phyloP scores from a whole-genome alignment of 2,329 filamentous ascomycete species.

The Fusarium armeniacum region DNA sequence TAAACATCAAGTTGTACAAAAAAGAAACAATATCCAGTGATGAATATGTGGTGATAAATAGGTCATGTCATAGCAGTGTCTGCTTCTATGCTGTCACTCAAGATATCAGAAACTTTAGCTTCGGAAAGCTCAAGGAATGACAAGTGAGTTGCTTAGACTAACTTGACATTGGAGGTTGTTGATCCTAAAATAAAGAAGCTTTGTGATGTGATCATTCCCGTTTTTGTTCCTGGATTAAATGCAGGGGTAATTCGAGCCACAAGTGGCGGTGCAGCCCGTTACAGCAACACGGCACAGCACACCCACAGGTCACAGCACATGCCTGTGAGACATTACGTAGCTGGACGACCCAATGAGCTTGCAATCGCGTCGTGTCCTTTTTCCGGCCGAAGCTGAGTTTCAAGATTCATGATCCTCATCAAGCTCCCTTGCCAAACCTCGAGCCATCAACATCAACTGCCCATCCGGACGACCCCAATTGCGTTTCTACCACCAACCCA shows the following conservation, averaged over 20 bases:
- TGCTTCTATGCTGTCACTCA: not conserved
- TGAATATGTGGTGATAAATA: not conserved
- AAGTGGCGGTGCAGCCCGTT: conserved; percentile 12
- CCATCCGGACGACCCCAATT: conserved; percentile 38
- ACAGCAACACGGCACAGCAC: conserved; percentile 11
- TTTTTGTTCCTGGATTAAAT: conserved; percentile 1
- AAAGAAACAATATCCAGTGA: not conserved
- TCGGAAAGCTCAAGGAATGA: not conserved
- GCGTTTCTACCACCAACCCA: conserved; percentile 17
- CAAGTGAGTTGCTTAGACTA: not conserved
- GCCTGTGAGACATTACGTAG: conserved; percentile 38
- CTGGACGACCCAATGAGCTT: conserved; percentile 50
- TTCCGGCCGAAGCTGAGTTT: conserved; percentile 44
- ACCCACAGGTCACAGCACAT: conserved; percentile 8
- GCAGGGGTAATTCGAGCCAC: not conserved
- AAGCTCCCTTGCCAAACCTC: conserved; percentile 45
- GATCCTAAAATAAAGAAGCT: not conserved
- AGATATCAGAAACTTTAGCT: not conserved
- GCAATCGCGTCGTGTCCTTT: conserved; percentile 54
- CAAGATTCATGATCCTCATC: conserved; percentile 46
- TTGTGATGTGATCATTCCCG: not conserved
- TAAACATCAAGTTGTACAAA: not conserved
- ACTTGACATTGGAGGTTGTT: not conserved
- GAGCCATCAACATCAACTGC: conserved; percentile 32
- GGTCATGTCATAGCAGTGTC: not conserved